Base-by-base conservation (phyloP, 140 eudicot genomes). In the Oenanthe javanica region DNA sequence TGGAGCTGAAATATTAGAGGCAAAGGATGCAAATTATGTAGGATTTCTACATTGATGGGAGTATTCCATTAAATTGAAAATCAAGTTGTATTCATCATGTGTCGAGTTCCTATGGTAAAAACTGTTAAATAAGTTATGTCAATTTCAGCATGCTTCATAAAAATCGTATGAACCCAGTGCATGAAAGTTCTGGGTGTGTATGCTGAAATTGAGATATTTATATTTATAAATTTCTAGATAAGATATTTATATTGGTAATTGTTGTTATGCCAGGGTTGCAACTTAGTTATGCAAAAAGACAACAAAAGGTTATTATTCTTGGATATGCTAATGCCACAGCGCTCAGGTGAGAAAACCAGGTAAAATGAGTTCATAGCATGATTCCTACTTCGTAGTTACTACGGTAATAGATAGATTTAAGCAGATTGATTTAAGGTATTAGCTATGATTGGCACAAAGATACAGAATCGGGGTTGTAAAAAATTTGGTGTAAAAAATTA, bases 291-390 rank as follows among this genome's bases (percentile, higher is more conserved):
- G 75, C 97, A 89, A 77, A 82, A 91, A 87, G 97, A 94, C 80
- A 87, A 82, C 85, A 85, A 90, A 84, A 86, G 92, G 81, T 90
- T 94, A 81, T 75, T 92, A 80, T 92, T 89, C 84, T 82, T 90
- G 80, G 97, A 94, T 84, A 90, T 94, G 98, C 97, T 92, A 79
- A 86, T 74, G 88, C 83, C 87, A 72, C 89, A 90, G 71, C 86
- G 86, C 78, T 86, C 88, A 85, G 97, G 97, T 92, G 91, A 89
- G 92, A 75, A 83, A 57, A 76, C 72, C 82, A 88, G 84, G 87
- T 88, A 86, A 81, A 64, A 48, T 19, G 71, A 15, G 75, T 76
- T 71, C 67, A 40, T 79, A 71, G 27, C 80, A 75, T 81, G 84
- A 61, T 27, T 67, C 74, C 6, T 27, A 46, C 51, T 45, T n/a